phyloP scores from a whole-genome alignment of 495 filamentous ascomycete genomes.

The Lepraria neglecta region DNA sequence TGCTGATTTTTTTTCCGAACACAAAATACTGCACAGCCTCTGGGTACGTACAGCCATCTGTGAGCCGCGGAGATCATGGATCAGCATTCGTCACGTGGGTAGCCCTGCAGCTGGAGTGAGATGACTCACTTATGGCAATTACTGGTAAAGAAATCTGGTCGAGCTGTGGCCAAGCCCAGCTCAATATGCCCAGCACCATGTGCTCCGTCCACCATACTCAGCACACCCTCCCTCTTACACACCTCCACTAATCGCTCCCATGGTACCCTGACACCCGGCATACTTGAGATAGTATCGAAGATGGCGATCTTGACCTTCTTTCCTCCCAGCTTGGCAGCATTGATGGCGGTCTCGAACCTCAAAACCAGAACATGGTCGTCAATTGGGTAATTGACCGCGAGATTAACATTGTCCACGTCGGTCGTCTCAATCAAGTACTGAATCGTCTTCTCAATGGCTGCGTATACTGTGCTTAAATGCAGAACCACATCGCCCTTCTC shows the following conservation, averaged over 20 bases:
- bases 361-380: conserved; percentile 51
- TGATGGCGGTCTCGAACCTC: conserved; percentile 45
- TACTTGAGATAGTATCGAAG: conserved; percentile 71
- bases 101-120: not conserved
- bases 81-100: conserved; percentile 2
- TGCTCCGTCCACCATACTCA: conserved; percentile 69
- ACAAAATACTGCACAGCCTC: conserved; percentile 73
- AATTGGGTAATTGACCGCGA: conserved; percentile 52
- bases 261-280: conserved; percentile 72
- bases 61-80: not conserved
- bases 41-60: conserved; percentile 80
- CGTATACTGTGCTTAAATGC: conserved; percentile 70
- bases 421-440: conserved; percentile 59
- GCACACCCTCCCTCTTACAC: conserved; percentile 57
- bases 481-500: conserved; percentile 56
- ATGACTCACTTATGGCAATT: conserved; percentile 74
- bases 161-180: conserved; percentile 55
- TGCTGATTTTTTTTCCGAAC: conserved; percentile 66
- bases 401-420: conserved; percentile 35
- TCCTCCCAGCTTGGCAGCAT: conserved; percentile 37
- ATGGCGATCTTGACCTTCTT: conserved; percentile 54
- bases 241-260: conserved; percentile 59
- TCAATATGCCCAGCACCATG: conserved; percentile 74
- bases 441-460: conserved; percentile 63
- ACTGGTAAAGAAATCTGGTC: conserved; percentile 75